Conservation (phyloP, 2,329 filamentous ascomycete species). For the Trichoderma koningiopsis region DNA sequence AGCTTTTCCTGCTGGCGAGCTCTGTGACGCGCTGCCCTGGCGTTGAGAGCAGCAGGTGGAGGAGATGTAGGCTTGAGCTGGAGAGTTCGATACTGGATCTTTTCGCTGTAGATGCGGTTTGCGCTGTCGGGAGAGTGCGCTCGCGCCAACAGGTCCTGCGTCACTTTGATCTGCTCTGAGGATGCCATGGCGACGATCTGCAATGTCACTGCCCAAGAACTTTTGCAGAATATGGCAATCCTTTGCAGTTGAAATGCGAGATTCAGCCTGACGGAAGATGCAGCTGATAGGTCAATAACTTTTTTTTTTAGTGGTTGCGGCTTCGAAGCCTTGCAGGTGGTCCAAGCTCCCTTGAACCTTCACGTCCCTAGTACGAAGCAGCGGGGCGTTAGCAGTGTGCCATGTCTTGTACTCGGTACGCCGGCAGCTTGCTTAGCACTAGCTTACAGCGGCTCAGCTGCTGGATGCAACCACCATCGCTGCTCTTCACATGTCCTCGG, state of each 20-base stretch:
- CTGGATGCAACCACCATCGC: constrained; percentile 11
- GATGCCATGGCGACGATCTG: constrained; percentile 37
- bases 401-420: background rate
- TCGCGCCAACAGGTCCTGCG: constrained; percentile 69
- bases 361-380: background rate
- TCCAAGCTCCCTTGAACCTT: constrained; percentile 29
- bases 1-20: constrained; percentile 50
- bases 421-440: background rate
- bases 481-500: constrained; percentile 22
- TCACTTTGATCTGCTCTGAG: constrained; percentile 44
- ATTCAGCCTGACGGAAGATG: background rate
- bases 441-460: background rate
- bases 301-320: background rate
- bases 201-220: background rate
- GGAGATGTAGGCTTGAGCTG: constrained; percentile 77
- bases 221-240: background rate
- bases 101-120: constrained; percentile 74
- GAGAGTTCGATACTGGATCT: constrained; percentile 80
- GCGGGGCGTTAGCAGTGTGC: background rate
- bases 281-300: constrained; percentile 1
- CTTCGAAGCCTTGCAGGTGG: constrained; percentile 28
- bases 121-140: constrained; percentile 77
- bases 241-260: background rate
- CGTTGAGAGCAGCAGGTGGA: constrained; percentile 53
- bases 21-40: constrained; percentile 59